phyloP scores from a whole-genome alignment of 148 eudicot species.

The Polygonum maritimum region DNA sequence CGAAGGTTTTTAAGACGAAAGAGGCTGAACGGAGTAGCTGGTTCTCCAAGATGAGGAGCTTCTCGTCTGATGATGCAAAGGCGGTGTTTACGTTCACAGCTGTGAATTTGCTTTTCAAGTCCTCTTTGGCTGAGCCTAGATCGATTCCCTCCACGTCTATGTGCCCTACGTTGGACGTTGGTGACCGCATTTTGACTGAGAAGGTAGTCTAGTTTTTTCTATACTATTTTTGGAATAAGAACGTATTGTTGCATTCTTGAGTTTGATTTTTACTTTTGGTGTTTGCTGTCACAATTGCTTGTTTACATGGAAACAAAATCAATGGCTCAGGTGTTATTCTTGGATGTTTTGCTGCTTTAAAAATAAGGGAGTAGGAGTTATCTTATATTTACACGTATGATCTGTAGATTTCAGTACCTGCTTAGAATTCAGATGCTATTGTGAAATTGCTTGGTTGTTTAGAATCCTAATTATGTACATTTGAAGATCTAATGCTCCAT shows the following conservation, averaged over 20 bases:
- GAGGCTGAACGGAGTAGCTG: constrained; percentile 22
- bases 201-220: constrained; percentile 39
- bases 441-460: background rate
- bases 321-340: background rate
- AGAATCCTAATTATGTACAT: background rate
- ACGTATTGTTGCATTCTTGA: background rate
- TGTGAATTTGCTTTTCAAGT: constrained; percentile 51
- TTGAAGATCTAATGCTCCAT: background rate
- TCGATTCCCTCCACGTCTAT: constrained; percentile 81
- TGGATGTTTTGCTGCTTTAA: background rate
- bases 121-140: constrained; percentile 72
- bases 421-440: background rate
- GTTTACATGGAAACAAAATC: background rate
- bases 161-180: constrained; percentile 75
- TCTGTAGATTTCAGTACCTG: background rate
- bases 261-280: background rate
- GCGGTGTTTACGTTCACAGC: constrained; percentile 72
- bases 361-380: background rate
- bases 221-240: background rate
- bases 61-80: constrained; percentile 67
- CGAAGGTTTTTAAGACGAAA: constrained; percentile 7
- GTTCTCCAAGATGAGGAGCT: constrained; percentile 38
- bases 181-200: constrained; percentile 82
- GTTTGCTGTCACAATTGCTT: background rate
- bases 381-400: background rate